Percentiles rank a stretch among this genome's conserved stretches.
Evolutionary conservation across 2,329 filamentous ascomycete species (phyloP).

Genomic region (Trichoderma aggressivum): DNA sequence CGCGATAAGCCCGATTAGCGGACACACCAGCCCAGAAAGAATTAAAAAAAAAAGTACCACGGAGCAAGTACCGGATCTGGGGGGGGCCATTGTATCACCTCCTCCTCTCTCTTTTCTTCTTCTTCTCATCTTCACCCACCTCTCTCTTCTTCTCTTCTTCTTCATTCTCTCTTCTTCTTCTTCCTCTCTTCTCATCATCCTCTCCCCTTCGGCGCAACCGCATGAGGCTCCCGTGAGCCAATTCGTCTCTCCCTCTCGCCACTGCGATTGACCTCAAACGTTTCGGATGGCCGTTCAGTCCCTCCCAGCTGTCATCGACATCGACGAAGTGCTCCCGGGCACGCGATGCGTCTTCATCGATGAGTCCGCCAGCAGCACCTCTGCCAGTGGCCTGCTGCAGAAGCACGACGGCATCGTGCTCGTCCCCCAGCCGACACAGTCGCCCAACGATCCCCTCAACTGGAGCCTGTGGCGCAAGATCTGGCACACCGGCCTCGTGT

Average conservation of each 20-base stretch:
- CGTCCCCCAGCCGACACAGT: slow-evolving; percentile 50
- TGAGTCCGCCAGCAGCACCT: slow-evolving; percentile 27
- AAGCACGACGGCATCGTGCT: slow-evolving; percentile 46
- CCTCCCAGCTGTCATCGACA: slow-evolving; percentile 5
- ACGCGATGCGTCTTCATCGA: slow-evolving; percentile 30
- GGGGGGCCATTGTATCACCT: neutral
- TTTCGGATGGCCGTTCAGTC: slow-evolving; percentile 17
- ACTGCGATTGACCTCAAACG: neutral
- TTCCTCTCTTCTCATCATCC: neutral
- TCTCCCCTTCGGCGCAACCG: slow-evolving; percentile 1
- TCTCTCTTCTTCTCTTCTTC: too few relatives aligned
- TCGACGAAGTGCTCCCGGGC: slow-evolving; percentile 28
- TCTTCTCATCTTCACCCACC: neutral
- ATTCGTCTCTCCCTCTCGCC: neutral
- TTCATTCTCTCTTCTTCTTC: neutral
- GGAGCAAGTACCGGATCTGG: neutral
- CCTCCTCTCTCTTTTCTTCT: neutral
- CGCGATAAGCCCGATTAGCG: slow-evolving; percentile 13
- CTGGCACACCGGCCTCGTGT: slow-evolving; percentile 50
- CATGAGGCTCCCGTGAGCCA: slow-evolving; percentile 19
- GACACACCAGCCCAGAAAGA: neutral
- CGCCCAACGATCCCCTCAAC: slow-evolving; percentile 51
- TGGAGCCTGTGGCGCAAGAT: slow-evolving; percentile 47
- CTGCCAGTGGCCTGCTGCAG: slow-evolving; percentile 25
- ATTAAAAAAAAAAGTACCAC: neutral